phyloP scores from a whole-genome alignment of 2,329 filamentous ascomycete genomes.

The Pestalotiopsis sp. region DNA sequence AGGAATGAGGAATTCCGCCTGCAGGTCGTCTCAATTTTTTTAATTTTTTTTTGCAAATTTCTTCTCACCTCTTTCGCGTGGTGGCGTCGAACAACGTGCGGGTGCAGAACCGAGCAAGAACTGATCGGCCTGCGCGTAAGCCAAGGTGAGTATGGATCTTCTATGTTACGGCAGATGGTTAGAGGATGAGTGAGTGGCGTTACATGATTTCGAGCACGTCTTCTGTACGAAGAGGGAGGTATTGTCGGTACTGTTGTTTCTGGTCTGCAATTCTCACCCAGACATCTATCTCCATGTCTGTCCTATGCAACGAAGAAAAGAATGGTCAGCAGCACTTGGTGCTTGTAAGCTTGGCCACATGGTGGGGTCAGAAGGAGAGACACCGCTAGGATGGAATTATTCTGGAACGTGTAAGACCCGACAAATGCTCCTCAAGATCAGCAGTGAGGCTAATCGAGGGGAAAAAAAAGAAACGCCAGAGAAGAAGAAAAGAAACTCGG shows the following conservation, averaged over 20 bases:
- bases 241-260: no score
- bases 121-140: conserved; percentile 1
- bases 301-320: no score
- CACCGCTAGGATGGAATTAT: background rate
- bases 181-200: no score
- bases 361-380: background rate
- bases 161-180: background rate
- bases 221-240: no score
- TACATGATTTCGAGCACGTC: no score
- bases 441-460: background rate
- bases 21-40: background rate
- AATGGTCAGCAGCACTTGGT: no score
- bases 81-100: background rate
- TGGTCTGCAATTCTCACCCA: no score
- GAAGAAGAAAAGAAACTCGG: background rate
- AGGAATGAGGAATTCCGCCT: background rate
- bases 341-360: background rate
- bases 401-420: conserved; percentile 4
- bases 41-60: background rate
- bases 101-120: conserved; percentile 1
- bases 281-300: no score
- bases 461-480: background rate
- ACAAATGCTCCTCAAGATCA: background rate
- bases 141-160: background rate
- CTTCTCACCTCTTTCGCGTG: background rate